Percentiles rank a stretch among this genome's conserved stretches.
Conservation (phyloP, 2,329 filamentous ascomycete genomes). For the Niveomyces coronatus region DNA sequence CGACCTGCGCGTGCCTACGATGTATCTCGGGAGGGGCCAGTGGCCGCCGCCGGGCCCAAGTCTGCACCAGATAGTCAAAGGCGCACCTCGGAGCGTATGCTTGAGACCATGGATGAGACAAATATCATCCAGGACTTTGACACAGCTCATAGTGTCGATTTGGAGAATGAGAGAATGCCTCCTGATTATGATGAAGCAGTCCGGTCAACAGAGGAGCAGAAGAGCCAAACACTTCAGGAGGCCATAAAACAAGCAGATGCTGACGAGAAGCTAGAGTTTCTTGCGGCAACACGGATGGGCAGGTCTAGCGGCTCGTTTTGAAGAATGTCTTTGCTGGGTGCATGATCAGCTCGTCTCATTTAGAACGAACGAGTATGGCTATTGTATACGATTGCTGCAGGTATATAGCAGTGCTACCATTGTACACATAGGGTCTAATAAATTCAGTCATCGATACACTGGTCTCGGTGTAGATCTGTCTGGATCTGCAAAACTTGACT, state of each 20-base stretch:
- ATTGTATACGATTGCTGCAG: too few species aligned
- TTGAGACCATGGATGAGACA: slow-evolving; percentile 96
- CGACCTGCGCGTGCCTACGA: slow-evolving; percentile 96
- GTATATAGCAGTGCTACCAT: too few species aligned
- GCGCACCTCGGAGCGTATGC: slow-evolving; percentile 92
- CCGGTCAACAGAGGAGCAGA: slow-evolving; percentile 70
- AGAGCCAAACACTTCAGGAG: slow-evolving; percentile 73
- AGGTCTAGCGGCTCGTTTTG: too few species aligned
- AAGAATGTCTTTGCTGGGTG: too few species aligned
- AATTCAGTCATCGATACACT: too few species aligned
- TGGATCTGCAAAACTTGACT: too few species aligned
- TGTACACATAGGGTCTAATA: too few species aligned
- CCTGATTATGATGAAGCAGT: slow-evolving; percentile 87
- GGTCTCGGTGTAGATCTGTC: too few species aligned
- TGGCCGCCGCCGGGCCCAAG: slow-evolving; percentile 94
- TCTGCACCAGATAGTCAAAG: slow-evolving; percentile 87
- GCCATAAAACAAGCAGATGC: slow-evolving; percentile 85
- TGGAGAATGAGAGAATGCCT: slow-evolving; percentile 91
- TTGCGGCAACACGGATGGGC: slow-evolving; percentile 86
- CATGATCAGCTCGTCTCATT: too few species aligned
- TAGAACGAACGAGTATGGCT: too few species aligned
- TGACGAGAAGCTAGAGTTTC: slow-evolving; percentile 72
- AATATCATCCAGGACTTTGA: slow-evolving; percentile 95
- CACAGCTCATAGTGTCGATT: slow-evolving; percentile 89
- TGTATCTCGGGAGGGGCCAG: slow-evolving; percentile 91